Conservation (phyloP, 176 grass and related monocot species). For the Zea luxurians region DNA sequence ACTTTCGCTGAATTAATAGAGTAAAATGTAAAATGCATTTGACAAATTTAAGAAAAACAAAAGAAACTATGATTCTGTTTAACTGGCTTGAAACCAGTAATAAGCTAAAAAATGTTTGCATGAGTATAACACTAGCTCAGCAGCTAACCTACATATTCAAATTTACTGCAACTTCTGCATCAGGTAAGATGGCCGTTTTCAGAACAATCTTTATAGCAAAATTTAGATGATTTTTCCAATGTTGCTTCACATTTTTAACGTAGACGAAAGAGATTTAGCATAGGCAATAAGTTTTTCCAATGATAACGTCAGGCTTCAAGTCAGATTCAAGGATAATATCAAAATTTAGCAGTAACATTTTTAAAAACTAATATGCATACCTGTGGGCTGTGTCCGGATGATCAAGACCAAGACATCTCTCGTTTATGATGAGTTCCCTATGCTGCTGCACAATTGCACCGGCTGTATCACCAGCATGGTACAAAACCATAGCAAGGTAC, state of each 20-base stretch:
- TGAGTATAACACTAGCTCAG: too few relatives aligned
- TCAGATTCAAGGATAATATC: neutral
- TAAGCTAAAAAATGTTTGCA: conserved; percentile 1
- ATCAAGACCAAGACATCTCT: conserved; percentile 92
- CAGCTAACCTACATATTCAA: neutral
- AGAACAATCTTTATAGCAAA: neutral
- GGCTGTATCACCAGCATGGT: conserved; percentile 85
- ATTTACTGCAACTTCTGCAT: neutral
- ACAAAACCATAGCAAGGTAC: conserved; percentile 94
- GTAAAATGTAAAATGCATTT: neutral
- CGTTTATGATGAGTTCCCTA: conserved; percentile 97
- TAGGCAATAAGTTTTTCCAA: neutral
- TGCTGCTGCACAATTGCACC: conserved; percentile 98
- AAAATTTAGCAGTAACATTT: neutral
- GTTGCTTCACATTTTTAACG: neutral
- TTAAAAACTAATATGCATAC: conserved; percentile 26
- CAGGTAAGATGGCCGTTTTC: neutral
- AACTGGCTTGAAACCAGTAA: neutral
- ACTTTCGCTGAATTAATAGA: neutral
- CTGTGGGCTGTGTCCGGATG: conserved; percentile 99
- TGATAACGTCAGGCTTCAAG: neutral
- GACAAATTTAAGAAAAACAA: neutral
- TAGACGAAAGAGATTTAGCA: neutral
- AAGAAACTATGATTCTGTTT: neutral
- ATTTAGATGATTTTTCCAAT: neutral